Conservation (phyloP, 768 basidiomycete genomes). For the Candolleomyces aberdarensis region DNA sequence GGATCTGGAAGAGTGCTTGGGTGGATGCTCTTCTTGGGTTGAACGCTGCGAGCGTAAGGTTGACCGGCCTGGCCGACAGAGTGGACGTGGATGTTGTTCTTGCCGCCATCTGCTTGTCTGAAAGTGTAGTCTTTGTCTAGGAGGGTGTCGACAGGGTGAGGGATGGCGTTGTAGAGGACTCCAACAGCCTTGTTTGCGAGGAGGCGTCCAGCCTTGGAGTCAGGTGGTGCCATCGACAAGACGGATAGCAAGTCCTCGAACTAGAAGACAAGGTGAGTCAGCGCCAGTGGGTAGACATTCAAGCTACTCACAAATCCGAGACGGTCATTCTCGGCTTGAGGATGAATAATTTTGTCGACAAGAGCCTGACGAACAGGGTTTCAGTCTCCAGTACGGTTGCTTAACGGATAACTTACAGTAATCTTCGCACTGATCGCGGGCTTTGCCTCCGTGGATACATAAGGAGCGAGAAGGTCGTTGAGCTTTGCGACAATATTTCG, state of each 20-base stretch:
- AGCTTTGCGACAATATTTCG: constrained; percentile 29
- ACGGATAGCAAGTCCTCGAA: constrained; percentile 26
- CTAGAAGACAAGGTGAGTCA: constrained; percentile 12
- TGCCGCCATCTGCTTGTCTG: constrained; percentile 33
- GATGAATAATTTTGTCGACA: constrained; percentile 23
- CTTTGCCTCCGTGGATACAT: constrained; percentile 19
- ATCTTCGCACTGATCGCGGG: constrained; percentile 18
- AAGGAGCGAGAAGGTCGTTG: constrained; percentile 24
- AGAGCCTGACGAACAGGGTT: constrained; percentile 26
- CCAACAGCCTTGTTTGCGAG: constrained; percentile 28
- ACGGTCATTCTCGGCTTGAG: constrained; percentile 42
- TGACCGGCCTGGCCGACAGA: constrained; percentile 48
- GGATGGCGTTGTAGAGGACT: constrained; percentile 56
- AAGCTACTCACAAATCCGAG: constrained; percentile 24
- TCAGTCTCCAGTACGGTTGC: constrained; percentile 16
- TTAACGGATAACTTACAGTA: not conserved
- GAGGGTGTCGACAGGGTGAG: constrained; percentile 42
- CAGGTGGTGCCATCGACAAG: constrained; percentile 22
- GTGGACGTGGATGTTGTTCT: constrained; percentile 45
- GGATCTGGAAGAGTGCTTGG: constrained; percentile 50
- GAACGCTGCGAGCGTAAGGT: constrained; percentile 53
- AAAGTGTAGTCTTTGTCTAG: constrained; percentile 16
- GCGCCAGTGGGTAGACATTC: not conserved
- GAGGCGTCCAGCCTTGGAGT: constrained; percentile 14
- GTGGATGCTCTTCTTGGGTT: constrained; percentile 38